Base-by-base conservation (phyloP, 352 stramenopile genomes). In the Phytophthora boehmeriae region DNA sequence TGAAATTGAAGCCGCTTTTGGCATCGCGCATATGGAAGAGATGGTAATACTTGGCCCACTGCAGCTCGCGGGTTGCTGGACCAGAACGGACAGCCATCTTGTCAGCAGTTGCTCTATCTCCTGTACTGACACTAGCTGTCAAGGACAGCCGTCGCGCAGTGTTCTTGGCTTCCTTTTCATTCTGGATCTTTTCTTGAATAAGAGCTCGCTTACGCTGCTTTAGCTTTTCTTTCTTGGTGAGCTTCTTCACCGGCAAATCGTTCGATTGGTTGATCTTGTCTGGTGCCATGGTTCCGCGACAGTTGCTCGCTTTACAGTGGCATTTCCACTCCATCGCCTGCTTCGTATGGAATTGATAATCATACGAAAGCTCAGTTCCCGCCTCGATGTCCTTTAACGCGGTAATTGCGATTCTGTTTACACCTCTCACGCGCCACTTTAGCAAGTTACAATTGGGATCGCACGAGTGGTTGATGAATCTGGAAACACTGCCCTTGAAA, bases 391-490 rank as follows among this genome's bases (percentile, higher is more conserved):
- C 91, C 38, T 80, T 89, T 34, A 97, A 66, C 23, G 88, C 90
- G 9, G 93, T 97, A 65, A 98, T 98, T 28, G 88, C 92, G 59
- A 98, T 97, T 38, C 93, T 88, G 58, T 96, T 96, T 39, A 95
- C 76, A 36, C 93, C 95, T 38, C 84, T 86, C 27, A 98, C 96
- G 51, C 93, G 96, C 96, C 96, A 99, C 67, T 97, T 97, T 63
- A 98, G 76, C 32, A 98, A 72, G 13, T 90, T 83, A 68, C 95
- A 98, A 68, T 99, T 99, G 0, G 97, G 97, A 28, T 98, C 88
- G 63, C 96, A 99, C 10, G 90, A 97, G 75, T 99, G 97, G 72
- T 99, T 99, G 70, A 99, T 98, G 73, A 98, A 98, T 22, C 97
- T 89, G 19, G 96, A 98, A 22, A 98, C 86, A 53, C 93, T 96